Percentiles rank a stretch among this genome's conserved stretches.
phyloP scores from a whole-genome alignment of 148 eudicot species.

The Mesembryanthemum crystallinum region DNA sequence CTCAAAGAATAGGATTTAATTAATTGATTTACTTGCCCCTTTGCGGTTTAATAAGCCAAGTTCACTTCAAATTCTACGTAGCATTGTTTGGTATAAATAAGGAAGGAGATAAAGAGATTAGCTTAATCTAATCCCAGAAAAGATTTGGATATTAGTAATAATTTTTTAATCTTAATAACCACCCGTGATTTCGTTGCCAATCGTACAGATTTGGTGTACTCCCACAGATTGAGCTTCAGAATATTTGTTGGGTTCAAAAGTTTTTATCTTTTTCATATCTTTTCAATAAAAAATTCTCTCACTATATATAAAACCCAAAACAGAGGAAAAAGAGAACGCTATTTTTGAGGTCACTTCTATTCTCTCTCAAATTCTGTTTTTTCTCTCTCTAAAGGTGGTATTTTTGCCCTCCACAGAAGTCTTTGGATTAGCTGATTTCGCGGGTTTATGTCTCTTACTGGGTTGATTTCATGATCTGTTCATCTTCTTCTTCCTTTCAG shows the following conservation, averaged over 20 bases:
- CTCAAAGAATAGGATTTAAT: neutral
- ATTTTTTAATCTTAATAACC: neutral
- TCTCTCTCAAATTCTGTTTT: neutral
- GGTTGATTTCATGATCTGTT: constrained; percentile 12
- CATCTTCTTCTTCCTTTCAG: constrained; percentile 21
- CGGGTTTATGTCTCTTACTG: neutral
- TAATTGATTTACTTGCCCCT: neutral
- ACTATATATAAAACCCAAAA: neutral
- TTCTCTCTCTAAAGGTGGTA: neutral
- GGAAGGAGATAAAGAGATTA: neutral
- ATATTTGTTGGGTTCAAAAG: constrained; percentile 15
- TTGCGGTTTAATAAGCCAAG: constrained; percentile 6
- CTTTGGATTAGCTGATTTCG: constrained; percentile 13
- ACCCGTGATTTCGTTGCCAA: constrained; percentile 15
- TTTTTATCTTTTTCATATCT: neutral
- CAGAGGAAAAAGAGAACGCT: neutral
- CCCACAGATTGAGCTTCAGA: constrained; percentile 1
- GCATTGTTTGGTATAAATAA: neutral
- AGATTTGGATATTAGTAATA: neutral
- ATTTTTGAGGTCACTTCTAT: constrained; percentile 10
- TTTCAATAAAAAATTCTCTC: neutral
- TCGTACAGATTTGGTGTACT: constrained; percentile 18
- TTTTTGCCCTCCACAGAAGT: constrained; percentile 27
- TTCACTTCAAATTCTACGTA: neutral
- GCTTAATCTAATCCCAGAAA: neutral